Evolutionary conservation across 768 basidiomycete genomes (phyloP).

Genomic region (Pilatotrama ljubarskyi): DNA sequence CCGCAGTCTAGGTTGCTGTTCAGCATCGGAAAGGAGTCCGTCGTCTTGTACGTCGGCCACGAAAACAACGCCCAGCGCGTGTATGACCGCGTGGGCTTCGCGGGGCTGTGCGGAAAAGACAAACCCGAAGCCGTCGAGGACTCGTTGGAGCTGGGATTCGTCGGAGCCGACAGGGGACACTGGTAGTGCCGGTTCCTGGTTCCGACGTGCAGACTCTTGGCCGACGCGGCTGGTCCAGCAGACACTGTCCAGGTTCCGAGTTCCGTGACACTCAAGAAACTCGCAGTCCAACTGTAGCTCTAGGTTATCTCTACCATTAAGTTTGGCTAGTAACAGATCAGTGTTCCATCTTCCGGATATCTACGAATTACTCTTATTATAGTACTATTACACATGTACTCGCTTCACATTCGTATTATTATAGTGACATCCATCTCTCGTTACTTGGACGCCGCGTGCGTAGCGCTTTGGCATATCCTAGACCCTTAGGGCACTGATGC

Average conservation of each 20-base stretch:
- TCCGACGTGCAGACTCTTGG: background rate
- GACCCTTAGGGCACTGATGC: no score
- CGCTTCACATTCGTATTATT: background rate
- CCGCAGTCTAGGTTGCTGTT: slow-evolving; percentile 39
- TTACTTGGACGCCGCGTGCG: background rate
- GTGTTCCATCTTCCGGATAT: background rate
- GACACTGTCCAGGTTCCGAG: background rate
- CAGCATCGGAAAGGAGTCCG: slow-evolving; percentile 45
- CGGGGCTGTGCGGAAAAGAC: slow-evolving; percentile 43
- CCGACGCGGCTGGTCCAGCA: slow-evolving; percentile 5
- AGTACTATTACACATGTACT: slow-evolving; percentile 4
- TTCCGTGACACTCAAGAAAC: background rate
- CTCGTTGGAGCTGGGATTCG: slow-evolving; percentile 55
- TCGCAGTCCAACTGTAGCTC: slow-evolving; percentile 19
- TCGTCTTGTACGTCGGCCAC: slow-evolving; percentile 56
- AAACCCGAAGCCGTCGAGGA: slow-evolving; percentile 45
- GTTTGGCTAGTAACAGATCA: slow-evolving; percentile 7
- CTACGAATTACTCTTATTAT: slow-evolving; percentile 7
- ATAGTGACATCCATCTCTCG: background rate
- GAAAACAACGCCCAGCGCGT: slow-evolving; percentile 52
- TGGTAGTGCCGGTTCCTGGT: slow-evolving; percentile 38
- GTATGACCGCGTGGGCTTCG: slow-evolving; percentile 56
- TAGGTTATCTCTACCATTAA: slow-evolving; percentile 20
- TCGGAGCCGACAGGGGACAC: slow-evolving; percentile 48
- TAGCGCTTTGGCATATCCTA: no score